phyloP scores from a whole-genome alignment of 805 yeast species.

The Nakazawaea ernobii region DNA sequence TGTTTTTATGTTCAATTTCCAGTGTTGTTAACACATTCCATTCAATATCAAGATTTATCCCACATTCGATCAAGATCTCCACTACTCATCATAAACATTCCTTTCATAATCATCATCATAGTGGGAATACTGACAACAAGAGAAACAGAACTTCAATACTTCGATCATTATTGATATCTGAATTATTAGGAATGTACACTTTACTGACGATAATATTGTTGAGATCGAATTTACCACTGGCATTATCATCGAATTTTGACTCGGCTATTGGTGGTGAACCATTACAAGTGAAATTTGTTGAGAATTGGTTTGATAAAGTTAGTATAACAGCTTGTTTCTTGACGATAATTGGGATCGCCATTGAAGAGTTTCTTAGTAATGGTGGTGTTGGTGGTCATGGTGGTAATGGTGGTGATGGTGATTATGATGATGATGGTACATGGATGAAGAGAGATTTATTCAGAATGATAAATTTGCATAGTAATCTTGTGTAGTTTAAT shows the following conservation, averaged over 20 bases:
- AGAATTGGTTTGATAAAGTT: constrained; percentile 46
- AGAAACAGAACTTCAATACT: constrained; percentile 7
- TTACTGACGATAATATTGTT: constrained; percentile 46
- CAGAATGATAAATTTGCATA: constrained; percentile 17
- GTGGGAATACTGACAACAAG: not conserved
- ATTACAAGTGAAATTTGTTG: constrained; percentile 39
- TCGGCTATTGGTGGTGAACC: constrained; percentile 23
- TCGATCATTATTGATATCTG: constrained; percentile 28
- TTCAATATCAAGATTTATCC: constrained; percentile 32
- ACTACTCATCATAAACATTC: not conserved
- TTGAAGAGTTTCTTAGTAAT: constrained; percentile 20
- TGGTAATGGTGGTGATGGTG: constrained; percentile 16
- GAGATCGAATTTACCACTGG: constrained; percentile 41
- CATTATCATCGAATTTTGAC: constrained; percentile 35
- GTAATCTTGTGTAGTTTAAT: no score
- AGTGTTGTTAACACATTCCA: constrained; percentile 58
- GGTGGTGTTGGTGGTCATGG: constrained; percentile 14
- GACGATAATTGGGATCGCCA: constrained; percentile 23
- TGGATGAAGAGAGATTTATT: constrained; percentile 27
- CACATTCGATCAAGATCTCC: constrained; percentile 3
- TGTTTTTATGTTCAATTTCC: constrained; percentile 59
- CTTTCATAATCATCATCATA: no score
- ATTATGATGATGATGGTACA: constrained; percentile 19
- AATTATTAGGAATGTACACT: constrained; percentile 44
- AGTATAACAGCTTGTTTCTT: constrained; percentile 37